Evolutionary conservation across 2,329 filamentous ascomycete genomes (phyloP), one percentile per base, ranked within the genome.

Genomic region (Trichoderma koningiopsis): DNA sequence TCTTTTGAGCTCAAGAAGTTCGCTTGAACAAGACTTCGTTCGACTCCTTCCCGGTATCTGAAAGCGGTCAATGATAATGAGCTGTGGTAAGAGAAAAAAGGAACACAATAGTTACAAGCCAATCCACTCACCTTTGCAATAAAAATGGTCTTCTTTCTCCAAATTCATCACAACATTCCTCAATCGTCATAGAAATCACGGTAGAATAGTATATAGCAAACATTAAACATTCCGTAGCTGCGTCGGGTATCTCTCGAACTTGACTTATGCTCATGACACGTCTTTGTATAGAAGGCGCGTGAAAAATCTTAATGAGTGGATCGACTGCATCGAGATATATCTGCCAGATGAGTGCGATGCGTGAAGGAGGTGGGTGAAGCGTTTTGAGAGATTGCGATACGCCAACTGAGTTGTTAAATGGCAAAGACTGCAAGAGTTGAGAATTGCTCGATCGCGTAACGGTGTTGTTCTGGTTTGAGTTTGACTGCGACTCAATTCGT

Each of bases 171-270:
- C 59, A 43, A 19, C 69, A 72, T 27, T 63, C 60, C 4, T 47
- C 66, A 7, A 52, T 31, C 16, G 70, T 35, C 35, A 72, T 68
- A 11, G 63, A 58, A 11, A 63, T 40, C 2, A 62, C 37, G 5
- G 69, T 53, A 13, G 67, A 56, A 60, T 73, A 73, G 37, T 70
- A 73, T 13, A 73, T 71, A 13, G 71, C 59, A 53, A 73, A 73
- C 27, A 72, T 29, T 47, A 72, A 55, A 14, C 56, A 57, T 40
- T 73, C 68, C 13, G 57, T 73, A 5, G 35, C 2, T 10, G 53
- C 19, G 13, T 72, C 71, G 24, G 64, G 22, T 7, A 53, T 40
- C 16, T 65, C 33, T 49, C 43, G 64, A 16, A 33, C 27, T 24
- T 58, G 60, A 5, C 47, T 33, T 22, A 68, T 57, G 3, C 43